A percentile compares a stretch with the other conserved stretches of the same genome.
phyloP scores from a whole-genome alignment of 1,139 yeast genomes.

The Yamadazyma conglobata region DNA sequence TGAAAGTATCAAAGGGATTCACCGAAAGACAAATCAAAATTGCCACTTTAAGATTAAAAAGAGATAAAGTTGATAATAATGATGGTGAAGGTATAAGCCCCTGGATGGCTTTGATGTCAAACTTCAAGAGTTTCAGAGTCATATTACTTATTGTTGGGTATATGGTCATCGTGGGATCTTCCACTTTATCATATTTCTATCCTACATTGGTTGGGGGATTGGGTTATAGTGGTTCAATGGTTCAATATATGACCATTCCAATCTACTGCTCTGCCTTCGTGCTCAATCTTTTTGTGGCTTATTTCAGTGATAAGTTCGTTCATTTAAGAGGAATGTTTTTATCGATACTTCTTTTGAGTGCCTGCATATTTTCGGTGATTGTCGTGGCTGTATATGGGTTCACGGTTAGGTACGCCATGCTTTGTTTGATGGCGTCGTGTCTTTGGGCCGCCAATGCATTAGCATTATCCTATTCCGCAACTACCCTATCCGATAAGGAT shows the following conservation, averaged over 20 bases:
- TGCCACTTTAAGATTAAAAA: constrained; percentile 23
- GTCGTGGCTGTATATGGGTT: constrained; percentile 8
- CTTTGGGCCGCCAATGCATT: constrained; percentile 13
- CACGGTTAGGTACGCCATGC: constrained; percentile 12
- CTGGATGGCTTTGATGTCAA: constrained; percentile 9
- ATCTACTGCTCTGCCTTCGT: constrained; percentile 43
- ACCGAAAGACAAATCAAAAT: constrained; percentile 21
- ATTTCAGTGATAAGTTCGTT: constrained; percentile 10
- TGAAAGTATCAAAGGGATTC: constrained; percentile 15
- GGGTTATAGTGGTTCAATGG: constrained; percentile 40
- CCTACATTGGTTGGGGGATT: constrained; percentile 40
- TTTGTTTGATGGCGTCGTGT: constrained; percentile 11
- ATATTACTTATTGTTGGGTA: constrained; percentile 41
- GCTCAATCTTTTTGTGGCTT: constrained; percentile 9
- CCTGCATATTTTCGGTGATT: constrained; percentile 9
- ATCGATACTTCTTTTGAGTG: constrained; percentile 7
- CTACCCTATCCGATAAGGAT: constrained; percentile 11
- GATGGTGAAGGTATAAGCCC: constrained; percentile 32
- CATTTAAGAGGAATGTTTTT: constrained; percentile 9
- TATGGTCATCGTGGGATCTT: constrained; percentile 43
- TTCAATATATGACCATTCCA: constrained; percentile 34
- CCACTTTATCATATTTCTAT: constrained; percentile 47
- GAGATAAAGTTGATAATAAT: constrained; percentile 25
- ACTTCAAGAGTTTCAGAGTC: constrained; percentile 32
- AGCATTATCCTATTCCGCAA: constrained; percentile 11